Evolutionary conservation across 164 flowering plant species (phyloP), one percentile per base, ranked within the genome.

Genomic region (Stephania japonica): DNA sequence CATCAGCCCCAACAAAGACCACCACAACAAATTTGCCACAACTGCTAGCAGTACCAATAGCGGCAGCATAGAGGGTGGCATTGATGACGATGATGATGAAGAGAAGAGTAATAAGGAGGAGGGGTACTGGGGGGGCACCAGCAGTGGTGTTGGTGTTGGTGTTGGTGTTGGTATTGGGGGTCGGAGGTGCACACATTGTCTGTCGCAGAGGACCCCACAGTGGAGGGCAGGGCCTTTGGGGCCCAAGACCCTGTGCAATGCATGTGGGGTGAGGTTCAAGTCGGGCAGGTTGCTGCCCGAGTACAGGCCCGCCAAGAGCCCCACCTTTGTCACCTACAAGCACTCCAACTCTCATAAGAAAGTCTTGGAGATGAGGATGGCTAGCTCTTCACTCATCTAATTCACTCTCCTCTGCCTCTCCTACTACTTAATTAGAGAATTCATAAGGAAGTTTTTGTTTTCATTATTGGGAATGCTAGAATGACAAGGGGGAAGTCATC

Each of bases 141-240:
- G n/a, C 44, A 76, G 32, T 7, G 73, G 25, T 41, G 68, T 14
- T 4, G 9, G n/a, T n/a, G n/a, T n/a, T n/a, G n/a, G n/a, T n/a
- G n/a, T n/a, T n/a, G n/a, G n/a, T 73, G 59, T 32, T 26, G 50
- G 59, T 83, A 72, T 49, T 68, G 67, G 24, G 61, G 76, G 78
- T 23, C 84, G 90, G 81, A 84, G 88, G 79, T 89, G 93, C 85
- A 83, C 74, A 72, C 93, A 89, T 80, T 89, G 93, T 76, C 72
- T 85, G 38, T 63, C 90, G 13, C 91, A 89, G 49, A 84, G 80
- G 82, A 89, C 91, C 68, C 91, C 91, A 69, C 90, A 88, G 53
- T 89, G 93, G 93, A 80, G 93, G 79, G 87, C 87, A n/a, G 93
- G 93, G 12, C 91, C 91, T 41, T 70, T 81, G 78, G 93, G 91